Base-by-base conservation (phyloP, 2,329 filamentous ascomycete species). In the Aspergillus hiratsukae region DNA sequence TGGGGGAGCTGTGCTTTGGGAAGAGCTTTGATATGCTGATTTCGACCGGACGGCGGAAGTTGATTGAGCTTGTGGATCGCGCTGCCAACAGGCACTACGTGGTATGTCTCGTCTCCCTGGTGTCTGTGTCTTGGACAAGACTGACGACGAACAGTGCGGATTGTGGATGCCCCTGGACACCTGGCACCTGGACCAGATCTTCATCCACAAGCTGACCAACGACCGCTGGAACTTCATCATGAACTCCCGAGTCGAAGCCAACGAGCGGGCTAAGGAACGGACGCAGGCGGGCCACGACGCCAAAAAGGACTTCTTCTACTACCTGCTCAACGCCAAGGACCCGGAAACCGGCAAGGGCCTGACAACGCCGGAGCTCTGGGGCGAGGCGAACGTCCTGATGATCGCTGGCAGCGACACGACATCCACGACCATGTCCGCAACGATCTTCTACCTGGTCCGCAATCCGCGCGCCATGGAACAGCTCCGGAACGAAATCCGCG, bases 271-370 rank as follows among this genome's bases (percentile, higher is more conserved):
- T 50, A 83, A 85, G 54, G 72, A 75, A 54, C 69, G 72, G 23
- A 62, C 72, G 58, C 75, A 87, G 27, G 86, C 86, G 28, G 84
- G 85, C 61, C 84, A 83, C 61, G 85, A 81, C 49, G 85, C 84
- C 64, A 86, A 87, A 35, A 84, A 86, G 55, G 88, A 90, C 68
- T 90, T 90, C 76, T 90, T 90, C 75, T 86, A 89, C 72, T 86
- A 90, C 70, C 80, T 91, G 10, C 81, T 90, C 58, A 86, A 86
- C 66, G 87, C 87, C 7, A 82, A 83, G 41, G 87, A 90, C 62
- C 86, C 87, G 11, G 86, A 89, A 67, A 89, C 87, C 0, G 87
- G 87, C 52, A 79, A 82, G 56, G 85, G 85, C 1, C 87, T 89
- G 66, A 81, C 78, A 43, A 86, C 80, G 2, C 81, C 82, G 0